Evolutionary conservation across 176 grass and related monocot species (phyloP).

Genomic region (Guadua angustifolia): DNA sequence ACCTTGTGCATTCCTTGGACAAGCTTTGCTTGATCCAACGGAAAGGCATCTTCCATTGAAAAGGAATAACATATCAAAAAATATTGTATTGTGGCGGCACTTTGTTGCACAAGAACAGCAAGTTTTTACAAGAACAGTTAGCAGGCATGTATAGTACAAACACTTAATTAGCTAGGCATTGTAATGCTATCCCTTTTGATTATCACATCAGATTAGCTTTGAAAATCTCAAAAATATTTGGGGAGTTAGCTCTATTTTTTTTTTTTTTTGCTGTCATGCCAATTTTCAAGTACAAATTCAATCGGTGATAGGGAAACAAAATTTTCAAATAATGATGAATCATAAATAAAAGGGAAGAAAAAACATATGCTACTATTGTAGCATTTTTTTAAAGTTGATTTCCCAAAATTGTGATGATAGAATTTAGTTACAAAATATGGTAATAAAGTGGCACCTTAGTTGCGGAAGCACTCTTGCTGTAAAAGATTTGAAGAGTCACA

Average conservation of each 20-base stretch:
- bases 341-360: background rate
- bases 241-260: background rate
- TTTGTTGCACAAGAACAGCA: background rate
- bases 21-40: conserved; percentile 38
- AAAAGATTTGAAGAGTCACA: background rate
- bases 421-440: background rate
- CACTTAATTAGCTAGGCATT: background rate
- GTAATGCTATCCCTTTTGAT: background rate
- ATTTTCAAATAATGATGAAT: background rate
- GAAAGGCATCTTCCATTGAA: conserved; percentile 13
- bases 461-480: background rate
- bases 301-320: background rate
- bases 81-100: background rate
- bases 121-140: too few species aligned
- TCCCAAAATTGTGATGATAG: background rate
- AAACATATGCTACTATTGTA: background rate
- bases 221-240: background rate
- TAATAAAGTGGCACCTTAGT: background rate
- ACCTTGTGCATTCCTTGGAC: background rate
- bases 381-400: background rate
- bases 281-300: background rate
- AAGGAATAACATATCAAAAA: background rate
- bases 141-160: too few species aligned
- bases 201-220: background rate
- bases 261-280: background rate